A percentile compares a stretch with the other conserved stretches of the same genome.
Evolutionary conservation across 2,329 filamentous ascomycete species (phyloP).

Genomic region (Pseudogymnoascus sp.): DNA sequence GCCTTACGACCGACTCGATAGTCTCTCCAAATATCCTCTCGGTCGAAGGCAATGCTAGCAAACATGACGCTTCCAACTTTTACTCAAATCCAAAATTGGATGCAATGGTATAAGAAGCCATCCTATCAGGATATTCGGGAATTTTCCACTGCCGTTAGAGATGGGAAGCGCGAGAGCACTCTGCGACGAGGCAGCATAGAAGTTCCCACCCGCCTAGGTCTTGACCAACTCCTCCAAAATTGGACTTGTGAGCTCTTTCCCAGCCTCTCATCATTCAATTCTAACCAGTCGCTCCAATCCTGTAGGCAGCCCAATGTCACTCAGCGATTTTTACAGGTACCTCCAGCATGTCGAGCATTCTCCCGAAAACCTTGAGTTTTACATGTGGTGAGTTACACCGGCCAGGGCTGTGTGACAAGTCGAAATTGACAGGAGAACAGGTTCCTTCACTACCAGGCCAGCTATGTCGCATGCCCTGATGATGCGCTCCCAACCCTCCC

Average conservation of each 20-base stretch:
- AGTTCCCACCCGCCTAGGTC: slow-evolving; percentile 34
- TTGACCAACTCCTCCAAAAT: slow-evolving; percentile 42
- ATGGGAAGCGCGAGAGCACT: slow-evolving; percentile 32
- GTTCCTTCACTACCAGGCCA: slow-evolving; percentile 39
- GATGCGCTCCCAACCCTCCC: neutral
- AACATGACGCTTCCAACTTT: neutral
- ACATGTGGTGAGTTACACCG: slow-evolving; percentile 35
- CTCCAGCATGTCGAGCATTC: slow-evolving; percentile 44
- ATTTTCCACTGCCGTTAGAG: slow-evolving; percentile 34
- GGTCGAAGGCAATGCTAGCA: neutral
- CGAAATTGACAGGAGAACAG: slow-evolving; percentile 21
- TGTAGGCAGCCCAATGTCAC: slow-evolving; percentile 40
- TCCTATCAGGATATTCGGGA: slow-evolving; percentile 42
- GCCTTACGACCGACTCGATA: neutral
- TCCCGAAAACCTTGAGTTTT: slow-evolving; percentile 44
- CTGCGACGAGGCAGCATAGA: slow-evolving; percentile 31
- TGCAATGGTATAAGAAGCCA: slow-evolving; percentile 43
- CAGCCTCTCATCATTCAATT: neutral
- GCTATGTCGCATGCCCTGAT: slow-evolving; percentile 20
- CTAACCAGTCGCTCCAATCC: neutral
- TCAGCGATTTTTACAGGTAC: slow-evolving; percentile 46
- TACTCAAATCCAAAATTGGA: slow-evolving; percentile 25
- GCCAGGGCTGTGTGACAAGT: neutral
- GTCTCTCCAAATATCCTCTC: neutral
- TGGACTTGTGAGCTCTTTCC: slow-evolving; percentile 35